Evolutionary conservation across 495 filamentous ascomycete genomes (phyloP), one percentile per base, ranked within the genome.

Genomic region (Annulohypoxylon nitens): DNA sequence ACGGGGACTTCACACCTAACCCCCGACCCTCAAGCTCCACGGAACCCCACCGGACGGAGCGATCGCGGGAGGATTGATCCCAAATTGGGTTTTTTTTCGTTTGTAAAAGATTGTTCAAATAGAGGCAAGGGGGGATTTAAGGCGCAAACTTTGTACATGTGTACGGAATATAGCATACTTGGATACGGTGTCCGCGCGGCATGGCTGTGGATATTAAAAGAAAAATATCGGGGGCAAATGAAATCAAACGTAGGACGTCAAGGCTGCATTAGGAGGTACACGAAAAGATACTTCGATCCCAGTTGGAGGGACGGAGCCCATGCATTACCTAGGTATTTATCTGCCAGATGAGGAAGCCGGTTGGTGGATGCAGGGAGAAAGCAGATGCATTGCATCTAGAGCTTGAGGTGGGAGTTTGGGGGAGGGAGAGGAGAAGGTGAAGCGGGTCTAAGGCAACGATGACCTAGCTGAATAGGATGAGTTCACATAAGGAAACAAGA

Each of bases 1-100:
- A 81, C 26, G 77, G 77, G 2, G 79, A 83, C 70, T 39, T 78
- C 33, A 71, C 80, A 39, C 76, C 80, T 0, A 75, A 57, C 50
- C 73, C 78, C 4, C 58, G 62, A n/a, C 67, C 74, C 3, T 71
- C 76, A 2, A 78, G 59, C 47, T 65, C 71, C 4, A 72, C 60
- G 11, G 73, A 75, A 25, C 70, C 73, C 30, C 68, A 53, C 30
- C 70, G 77, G 70, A 79, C 73, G 26, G 75, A 79, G 36, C 70
- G 70, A 26, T 70, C 70, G 34, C 72, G 67, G 34, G 73, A 77
- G 62, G 67, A 75, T 53, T 77, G 41, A 78, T 51, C 57, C 57
- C 25, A n/a, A 8, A 7, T 60, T 14, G 18, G 18, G 37, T n/a
- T 54, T 54, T 68, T 70, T 59, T 68, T 72, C 51, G 30, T 71